Evolutionary conservation across 306 rosid species (phyloP).

Genomic region (Cercis canadensis): DNA sequence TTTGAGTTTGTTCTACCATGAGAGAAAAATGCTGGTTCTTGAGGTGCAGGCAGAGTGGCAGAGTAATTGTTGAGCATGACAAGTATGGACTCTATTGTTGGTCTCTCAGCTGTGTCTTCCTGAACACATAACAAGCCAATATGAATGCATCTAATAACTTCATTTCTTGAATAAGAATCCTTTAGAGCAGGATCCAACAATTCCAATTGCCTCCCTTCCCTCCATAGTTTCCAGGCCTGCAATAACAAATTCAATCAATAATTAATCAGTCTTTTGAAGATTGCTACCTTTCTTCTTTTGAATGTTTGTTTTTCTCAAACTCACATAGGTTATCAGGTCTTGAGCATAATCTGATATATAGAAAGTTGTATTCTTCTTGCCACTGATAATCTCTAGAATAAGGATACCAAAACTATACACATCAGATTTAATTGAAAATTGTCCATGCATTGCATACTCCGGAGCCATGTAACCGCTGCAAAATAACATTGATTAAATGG

Average conservation of each 20-base stretch:
- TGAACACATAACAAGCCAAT: constrained; percentile 32
- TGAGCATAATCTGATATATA: not conserved
- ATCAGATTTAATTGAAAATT: constrained; percentile 14
- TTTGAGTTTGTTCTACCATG: not conserved
- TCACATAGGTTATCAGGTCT: constrained; percentile 32
- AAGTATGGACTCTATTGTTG: constrained; percentile 8
- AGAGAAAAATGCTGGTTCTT: not conserved
- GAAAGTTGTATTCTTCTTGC: constrained; percentile 1
- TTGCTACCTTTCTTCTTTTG: not conserved
- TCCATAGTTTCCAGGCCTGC: constrained; percentile 37
- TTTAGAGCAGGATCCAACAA: constrained; percentile 11
- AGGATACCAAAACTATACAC: constrained; percentile 22
- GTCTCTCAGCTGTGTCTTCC: constrained; percentile 15
- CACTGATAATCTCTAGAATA: constrained; percentile 13
- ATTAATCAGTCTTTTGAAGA: not conserved
- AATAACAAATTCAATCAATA: not conserved
- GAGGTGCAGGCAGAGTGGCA: not conserved
- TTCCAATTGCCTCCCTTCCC: not conserved
- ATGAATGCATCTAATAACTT: constrained; percentile 36
- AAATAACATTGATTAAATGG: not conserved
- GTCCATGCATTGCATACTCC: constrained; percentile 22
- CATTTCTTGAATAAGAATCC: constrained; percentile 20
- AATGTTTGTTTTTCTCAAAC: not conserved
- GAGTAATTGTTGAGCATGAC: constrained; percentile 8
- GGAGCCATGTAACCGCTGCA: constrained; percentile 21